phyloP scores from a whole-genome alignment of 2,329 filamentous ascomycete genomes.

The Sclerotinia minor region DNA sequence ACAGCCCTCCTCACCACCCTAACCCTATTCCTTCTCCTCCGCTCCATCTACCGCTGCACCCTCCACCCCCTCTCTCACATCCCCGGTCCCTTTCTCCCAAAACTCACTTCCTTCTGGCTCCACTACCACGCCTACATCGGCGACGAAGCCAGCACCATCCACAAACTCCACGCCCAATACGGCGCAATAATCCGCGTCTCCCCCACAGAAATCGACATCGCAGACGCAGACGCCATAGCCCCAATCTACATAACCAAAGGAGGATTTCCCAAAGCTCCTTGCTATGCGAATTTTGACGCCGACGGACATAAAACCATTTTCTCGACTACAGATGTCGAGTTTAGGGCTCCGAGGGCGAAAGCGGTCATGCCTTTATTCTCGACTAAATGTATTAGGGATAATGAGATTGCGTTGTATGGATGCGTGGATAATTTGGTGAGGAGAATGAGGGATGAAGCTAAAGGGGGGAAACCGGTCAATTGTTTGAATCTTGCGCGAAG shows the following conservation, averaged over 20 bases:
- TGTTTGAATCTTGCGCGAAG: slow-evolving; percentile 51
- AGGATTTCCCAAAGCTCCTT: slow-evolving; percentile 53
- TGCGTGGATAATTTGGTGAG: slow-evolving; percentile 48
- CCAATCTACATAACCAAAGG: slow-evolving; percentile 54
- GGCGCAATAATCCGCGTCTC: slow-evolving; percentile 42
- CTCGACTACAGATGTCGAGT: slow-evolving; percentile 46
- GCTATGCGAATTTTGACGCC: slow-evolving; percentile 58
- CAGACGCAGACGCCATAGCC: slow-evolving; percentile 40
- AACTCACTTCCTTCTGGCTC: slow-evolving; percentile 41
- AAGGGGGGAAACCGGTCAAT: slow-evolving; percentile 45
- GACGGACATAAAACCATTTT: slow-evolving; percentile 57
- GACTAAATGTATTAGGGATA: slow-evolving; percentile 47
- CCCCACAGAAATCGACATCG: slow-evolving; percentile 43
- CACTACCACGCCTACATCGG: slow-evolving; percentile 45
- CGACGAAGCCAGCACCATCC: slow-evolving; percentile 38
- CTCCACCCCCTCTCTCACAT: slow-evolving; percentile 45
- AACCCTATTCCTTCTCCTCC: slow-evolving; percentile 27
- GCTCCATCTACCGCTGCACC: slow-evolving; percentile 42
- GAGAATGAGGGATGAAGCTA: slow-evolving; percentile 44
- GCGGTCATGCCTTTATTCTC: slow-evolving; percentile 52
- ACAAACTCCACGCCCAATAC: slow-evolving; percentile 38
- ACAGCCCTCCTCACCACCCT: slow-evolving; percentile 23
- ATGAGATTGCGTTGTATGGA: slow-evolving; percentile 44
- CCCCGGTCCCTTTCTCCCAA: slow-evolving; percentile 44
- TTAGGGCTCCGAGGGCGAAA: slow-evolving; percentile 50